A percentile compares a stretch with the other conserved stretches of the same genome.
Conservation (phyloP, 192 early-diverging fungal species). For the Piromyces finnis region DNA sequence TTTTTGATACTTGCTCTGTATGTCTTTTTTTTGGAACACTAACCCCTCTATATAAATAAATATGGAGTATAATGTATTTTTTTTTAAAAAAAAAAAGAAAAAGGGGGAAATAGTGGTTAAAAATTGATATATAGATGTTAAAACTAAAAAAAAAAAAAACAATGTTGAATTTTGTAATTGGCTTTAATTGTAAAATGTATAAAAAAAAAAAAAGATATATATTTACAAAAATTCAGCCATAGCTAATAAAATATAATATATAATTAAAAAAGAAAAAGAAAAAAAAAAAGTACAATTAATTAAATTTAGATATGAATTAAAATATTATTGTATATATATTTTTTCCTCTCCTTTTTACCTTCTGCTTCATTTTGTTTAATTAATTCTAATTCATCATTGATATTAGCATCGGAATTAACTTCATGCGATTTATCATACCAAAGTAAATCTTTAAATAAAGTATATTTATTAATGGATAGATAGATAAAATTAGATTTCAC, state of each 20-base stretch:
- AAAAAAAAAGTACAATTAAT: background rate
- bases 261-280: background rate
- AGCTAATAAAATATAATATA: background rate
- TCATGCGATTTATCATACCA: background rate
- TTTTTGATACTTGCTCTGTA: background rate
- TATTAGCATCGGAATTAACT: background rate
- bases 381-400: background rate
- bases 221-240: background rate
- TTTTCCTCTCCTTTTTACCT: background rate
- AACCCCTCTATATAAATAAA: background rate
- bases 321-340: too few relatives aligned
- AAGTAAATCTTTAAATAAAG: background rate
- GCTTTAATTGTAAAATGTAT: too few relatives aligned
- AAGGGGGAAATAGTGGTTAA: too few relatives aligned
- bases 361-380: background rate
- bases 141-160: too few relatives aligned
- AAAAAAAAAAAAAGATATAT: too few relatives aligned
- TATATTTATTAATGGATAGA: too few relatives aligned
- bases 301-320: too few relatives aligned
- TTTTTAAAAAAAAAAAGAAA: too few relatives aligned
- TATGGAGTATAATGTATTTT: too few relatives aligned
- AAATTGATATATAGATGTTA: too few relatives aligned
- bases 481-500: too few relatives aligned
- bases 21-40: background rate
- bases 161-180: too few relatives aligned